Percentiles rank a stretch among this genome's conserved stretches.
Evolutionary conservation across 2,329 filamentous ascomycete genomes (phyloP).

Genomic region (Penicillium occitanis): DNA sequence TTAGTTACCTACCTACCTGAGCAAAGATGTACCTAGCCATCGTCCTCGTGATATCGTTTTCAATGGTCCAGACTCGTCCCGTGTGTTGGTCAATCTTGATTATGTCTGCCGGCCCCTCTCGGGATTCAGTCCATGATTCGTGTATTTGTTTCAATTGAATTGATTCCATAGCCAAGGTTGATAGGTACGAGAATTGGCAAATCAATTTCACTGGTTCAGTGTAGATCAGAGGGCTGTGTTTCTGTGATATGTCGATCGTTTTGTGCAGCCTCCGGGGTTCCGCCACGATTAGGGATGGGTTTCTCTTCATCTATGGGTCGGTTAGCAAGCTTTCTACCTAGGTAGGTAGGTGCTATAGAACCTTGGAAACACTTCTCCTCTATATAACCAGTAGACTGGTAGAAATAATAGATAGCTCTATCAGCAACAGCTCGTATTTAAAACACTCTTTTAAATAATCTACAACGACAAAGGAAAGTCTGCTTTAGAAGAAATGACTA

Average conservation of each 20-base stretch:
- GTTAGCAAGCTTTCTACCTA: neutral
- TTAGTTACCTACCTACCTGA: slow-evolving; percentile 3
- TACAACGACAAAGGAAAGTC: slow-evolving; percentile 22
- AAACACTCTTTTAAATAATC: slow-evolving; percentile 16
- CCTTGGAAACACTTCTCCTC: neutral
- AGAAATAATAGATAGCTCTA: neutral
- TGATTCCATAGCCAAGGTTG: neutral
- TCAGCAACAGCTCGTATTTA: neutral
- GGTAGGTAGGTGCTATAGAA: neutral
- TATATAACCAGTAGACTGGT: neutral
- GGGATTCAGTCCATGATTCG: neutral
- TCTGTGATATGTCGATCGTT: neutral
- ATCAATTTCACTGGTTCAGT: neutral
- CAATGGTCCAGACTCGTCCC: neutral
- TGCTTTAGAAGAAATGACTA: slow-evolving; percentile 18
- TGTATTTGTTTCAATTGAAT: neutral
- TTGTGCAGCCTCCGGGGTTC: neutral
- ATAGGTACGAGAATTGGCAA: neutral
- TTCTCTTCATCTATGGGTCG: neutral
- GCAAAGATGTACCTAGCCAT: neutral
- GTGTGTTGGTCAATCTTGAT: slow-evolving; percentile 4
- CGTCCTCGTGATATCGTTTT: neutral
- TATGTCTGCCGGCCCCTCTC: neutral
- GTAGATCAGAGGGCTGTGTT: slow-evolving; percentile 5
- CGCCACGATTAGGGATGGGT: neutral